Evolutionary conservation across 129 eudicot genomes (phyloP).

Genomic region (Helianthus tuberosus): DNA sequence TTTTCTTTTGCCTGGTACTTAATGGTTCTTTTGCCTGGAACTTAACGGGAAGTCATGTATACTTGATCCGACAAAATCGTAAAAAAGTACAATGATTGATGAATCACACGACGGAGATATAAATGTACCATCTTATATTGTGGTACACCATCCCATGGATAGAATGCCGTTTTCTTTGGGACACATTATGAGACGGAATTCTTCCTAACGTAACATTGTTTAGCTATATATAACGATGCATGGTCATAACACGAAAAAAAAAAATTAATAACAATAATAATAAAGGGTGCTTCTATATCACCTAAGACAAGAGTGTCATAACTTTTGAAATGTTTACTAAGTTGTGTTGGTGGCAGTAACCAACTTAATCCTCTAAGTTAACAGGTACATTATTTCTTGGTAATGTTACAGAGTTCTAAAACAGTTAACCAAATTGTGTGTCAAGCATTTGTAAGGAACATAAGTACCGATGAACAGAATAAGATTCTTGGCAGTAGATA

Average conservation of each 20-base stretch:
- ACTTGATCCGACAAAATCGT: no score
- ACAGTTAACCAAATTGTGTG: neutral
- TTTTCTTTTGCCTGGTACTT: no score
- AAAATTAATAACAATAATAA: neutral
- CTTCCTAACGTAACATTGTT: no score
- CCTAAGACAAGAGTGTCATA: neutral
- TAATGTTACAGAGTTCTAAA: neutral
- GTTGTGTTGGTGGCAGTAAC: neutral
- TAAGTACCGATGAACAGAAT: constrained; percentile 5
- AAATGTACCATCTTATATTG: no score
- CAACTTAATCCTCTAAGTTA: constrained; percentile 13
- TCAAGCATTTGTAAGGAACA: constrained; percentile 16
- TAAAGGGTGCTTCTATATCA: neutral
- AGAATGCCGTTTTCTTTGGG: no score
- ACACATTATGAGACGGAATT: no score
- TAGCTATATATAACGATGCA: neutral
- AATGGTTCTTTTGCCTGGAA: no score
- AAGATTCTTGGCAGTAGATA: constrained; percentile 7
- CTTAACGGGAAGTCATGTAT: no score
- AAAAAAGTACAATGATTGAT: no score
- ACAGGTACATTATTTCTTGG: constrained; percentile 12
- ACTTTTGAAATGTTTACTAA: neutral
- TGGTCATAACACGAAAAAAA: neutral
- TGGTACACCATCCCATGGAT: no score
- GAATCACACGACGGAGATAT: no score